phyloP scores from a whole-genome alignment of 1,284 basidiomycete species.

The Microbotryomycetes sp. region DNA sequence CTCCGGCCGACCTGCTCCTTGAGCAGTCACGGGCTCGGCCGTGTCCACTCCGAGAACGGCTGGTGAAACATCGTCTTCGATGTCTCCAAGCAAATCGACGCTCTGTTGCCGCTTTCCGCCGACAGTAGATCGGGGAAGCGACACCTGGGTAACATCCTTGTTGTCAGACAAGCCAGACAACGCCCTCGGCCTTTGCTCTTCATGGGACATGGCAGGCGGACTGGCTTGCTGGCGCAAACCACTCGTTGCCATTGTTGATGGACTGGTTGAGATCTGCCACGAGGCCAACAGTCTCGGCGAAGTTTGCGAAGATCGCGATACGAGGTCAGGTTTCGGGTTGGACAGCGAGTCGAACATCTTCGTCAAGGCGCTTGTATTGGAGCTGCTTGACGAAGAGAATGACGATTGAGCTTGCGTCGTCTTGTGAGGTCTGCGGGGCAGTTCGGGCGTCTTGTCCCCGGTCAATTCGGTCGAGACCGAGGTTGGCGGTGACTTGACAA shows the following conservation, averaged over 20 bases:
- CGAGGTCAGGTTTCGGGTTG: slow-evolving; percentile 29
- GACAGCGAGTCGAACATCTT: no score
- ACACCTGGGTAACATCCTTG: neutral
- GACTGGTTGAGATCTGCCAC: no score
- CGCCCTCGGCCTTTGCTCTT: no score
- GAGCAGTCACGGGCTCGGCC: no score
- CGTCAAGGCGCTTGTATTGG: no score
- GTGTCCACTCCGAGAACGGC: no score
- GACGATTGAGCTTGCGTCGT: slow-evolving; percentile 11
- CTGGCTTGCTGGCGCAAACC: no score
- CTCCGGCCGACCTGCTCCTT: no score
- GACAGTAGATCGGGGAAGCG: neutral
- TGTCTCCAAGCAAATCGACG: slow-evolving; percentile 28
- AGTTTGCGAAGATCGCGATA: slow-evolving; percentile 32
- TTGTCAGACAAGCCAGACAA: neutral
- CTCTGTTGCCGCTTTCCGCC: neutral
- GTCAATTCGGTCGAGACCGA: neutral
- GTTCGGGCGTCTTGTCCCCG: neutral
- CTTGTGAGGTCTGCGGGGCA: neutral
- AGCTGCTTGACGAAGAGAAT: neutral
- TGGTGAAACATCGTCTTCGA: no score
- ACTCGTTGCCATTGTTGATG: no score
- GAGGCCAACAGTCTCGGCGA: slow-evolving; percentile 28
- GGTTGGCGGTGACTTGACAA: neutral
- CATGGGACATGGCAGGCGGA: no score